Evolutionary conservation across 805 yeast genomes (phyloP).

Genomic region (Myxozyma neglecta): DNA sequence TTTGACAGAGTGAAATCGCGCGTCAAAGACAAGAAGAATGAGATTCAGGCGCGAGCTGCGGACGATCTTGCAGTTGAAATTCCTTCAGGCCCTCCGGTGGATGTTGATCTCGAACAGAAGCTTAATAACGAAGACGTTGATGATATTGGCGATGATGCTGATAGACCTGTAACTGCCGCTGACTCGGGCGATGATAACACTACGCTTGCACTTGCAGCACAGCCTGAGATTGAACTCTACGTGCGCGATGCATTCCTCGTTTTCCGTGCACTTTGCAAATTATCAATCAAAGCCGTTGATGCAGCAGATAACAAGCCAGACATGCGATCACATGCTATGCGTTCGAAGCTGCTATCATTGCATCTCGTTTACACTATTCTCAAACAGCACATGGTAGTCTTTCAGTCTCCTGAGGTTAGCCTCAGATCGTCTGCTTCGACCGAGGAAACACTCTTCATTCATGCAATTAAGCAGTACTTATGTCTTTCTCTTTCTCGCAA

Average conservation of each 20-base stretch:
- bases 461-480: conserved; percentile 79
- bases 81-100: conserved; percentile 15
- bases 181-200: too few relatives aligned
- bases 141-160: conserved; percentile 19
- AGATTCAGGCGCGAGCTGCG: neutral
- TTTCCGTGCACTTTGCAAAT: conserved; percentile 91
- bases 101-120: conserved; percentile 1
- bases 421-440: conserved; percentile 39
- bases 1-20: conserved; percentile 66
- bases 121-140: conserved; percentile 14
- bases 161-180: too few relatives aligned
- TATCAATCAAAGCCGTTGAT: conserved; percentile 82
- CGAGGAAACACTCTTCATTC: conserved; percentile 61
- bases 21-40: conserved; percentile 17
- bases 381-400: conserved; percentile 80
- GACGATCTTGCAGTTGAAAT: conserved; percentile 25
- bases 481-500: conserved; percentile 83
- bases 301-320: conserved; percentile 50
- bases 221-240: conserved; percentile 61
- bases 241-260: conserved; percentile 90
- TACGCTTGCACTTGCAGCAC: conserved; percentile 40
- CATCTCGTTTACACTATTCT: conserved; percentile 85
- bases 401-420: conserved; percentile 50
- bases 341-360: conserved; percentile 85
- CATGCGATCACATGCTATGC: conserved; percentile 81